A percentile compares a stretch with the other conserved stretches of the same genome.
These are phyloP conservation scores for Delonix regia DNA, from an alignment of 306 rosid species.

Conservation along the genomic window DNA sequence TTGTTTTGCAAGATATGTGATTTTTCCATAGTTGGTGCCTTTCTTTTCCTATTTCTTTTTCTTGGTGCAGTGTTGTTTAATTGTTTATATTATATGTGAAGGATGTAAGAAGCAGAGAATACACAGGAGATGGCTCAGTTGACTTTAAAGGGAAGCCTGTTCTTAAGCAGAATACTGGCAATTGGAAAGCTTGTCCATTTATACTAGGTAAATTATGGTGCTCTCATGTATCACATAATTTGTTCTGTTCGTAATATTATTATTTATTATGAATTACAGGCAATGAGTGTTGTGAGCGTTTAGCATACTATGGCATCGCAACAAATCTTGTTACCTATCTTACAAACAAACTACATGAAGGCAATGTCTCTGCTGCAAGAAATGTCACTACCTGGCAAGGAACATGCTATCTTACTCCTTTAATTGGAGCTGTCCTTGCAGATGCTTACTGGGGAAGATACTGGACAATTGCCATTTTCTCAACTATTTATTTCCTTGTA, in stretches of 20 bases:
- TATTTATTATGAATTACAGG: slow-evolving; percentile 54
- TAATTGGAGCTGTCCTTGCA: slow-evolving; percentile 91
- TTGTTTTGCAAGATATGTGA: slow-evolving; percentile 11
- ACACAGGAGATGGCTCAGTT: slow-evolving; percentile 76
- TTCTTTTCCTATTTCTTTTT: background rate
- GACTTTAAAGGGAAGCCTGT: slow-evolving; percentile 72
- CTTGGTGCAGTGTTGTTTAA: slow-evolving; percentile 1
- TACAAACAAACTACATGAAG: slow-evolving; percentile 77
- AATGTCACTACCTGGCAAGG: slow-evolving; percentile 97
- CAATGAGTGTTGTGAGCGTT: slow-evolving; percentile 87
- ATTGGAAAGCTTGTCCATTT: slow-evolving; percentile 82
- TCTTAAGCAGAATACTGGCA: slow-evolving; percentile 60
- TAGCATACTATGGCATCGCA: slow-evolving; percentile 95
- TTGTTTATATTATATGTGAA: slow-evolving; percentile 36
- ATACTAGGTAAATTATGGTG: slow-evolving; percentile 56
- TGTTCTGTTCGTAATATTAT: slow-evolving; percentile 7
- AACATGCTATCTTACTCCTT: slow-evolving; percentile 97
- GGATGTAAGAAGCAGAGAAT: slow-evolving; percentile 48
- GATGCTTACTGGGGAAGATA: slow-evolving; percentile 99
- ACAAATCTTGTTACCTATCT: slow-evolving; percentile 95
- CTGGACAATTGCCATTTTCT: slow-evolving; percentile 93
- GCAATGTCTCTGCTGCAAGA: slow-evolving; percentile 91
- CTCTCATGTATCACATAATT: background rate
- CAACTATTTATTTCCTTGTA: slow-evolving; percentile 81
- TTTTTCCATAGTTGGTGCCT: background rate